phyloP scores from a whole-genome alignment of 805 yeast genomes.

The Zygoascus tannicola region DNA sequence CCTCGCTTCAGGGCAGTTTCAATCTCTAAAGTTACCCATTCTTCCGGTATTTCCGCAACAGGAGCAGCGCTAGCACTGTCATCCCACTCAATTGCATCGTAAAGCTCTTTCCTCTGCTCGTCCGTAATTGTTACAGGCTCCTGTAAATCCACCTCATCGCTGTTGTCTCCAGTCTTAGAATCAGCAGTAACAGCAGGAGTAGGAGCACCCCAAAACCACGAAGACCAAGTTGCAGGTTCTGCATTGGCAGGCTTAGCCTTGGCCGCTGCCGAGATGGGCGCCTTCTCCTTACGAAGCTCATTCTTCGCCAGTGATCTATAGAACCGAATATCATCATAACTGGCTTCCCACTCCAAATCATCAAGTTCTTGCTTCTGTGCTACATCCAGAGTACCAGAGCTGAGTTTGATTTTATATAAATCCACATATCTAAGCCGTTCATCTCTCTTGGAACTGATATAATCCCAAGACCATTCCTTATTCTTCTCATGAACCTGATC shows the following conservation, averaged over 20 bases:
- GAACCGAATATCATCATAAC: conserved; percentile 73
- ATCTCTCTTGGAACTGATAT: conserved; percentile 60
- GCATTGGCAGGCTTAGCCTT: conserved; percentile 4
- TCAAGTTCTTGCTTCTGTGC: conserved; percentile 30
- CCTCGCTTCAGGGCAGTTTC: conserved; percentile 67
- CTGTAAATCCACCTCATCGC: conserved; percentile 26
- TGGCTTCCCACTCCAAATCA: conserved; percentile 47
- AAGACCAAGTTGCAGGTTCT: conserved; percentile 16
- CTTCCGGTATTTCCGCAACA: conserved; percentile 53
- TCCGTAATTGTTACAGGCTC: conserved; percentile 50
- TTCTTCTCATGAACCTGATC: conserved; percentile 75
- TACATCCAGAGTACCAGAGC: conserved; percentile 24
- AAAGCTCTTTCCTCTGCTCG: conserved; percentile 80
- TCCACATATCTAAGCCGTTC: conserved; percentile 57
- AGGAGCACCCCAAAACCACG: conserved; percentile 25
- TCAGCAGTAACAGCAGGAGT: conserved; percentile 7
- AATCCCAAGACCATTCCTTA: conserved; percentile 83
- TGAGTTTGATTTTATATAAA: conserved; percentile 57
- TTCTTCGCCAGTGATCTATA: conserved; percentile 73
- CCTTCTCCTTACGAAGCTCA: conserved; percentile 51
- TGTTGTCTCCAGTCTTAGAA: conserved; percentile 10
- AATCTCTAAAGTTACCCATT: conserved; percentile 57
- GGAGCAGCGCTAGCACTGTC: conserved; percentile 42
- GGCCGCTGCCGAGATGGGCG: conserved; percentile 12
- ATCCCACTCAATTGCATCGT: conserved; percentile 88